Evolutionary conservation across 208 protist species (phyloP), one percentile per base, ranked within the genome.

Genomic region (Acanthamoeba sp.): DNA sequence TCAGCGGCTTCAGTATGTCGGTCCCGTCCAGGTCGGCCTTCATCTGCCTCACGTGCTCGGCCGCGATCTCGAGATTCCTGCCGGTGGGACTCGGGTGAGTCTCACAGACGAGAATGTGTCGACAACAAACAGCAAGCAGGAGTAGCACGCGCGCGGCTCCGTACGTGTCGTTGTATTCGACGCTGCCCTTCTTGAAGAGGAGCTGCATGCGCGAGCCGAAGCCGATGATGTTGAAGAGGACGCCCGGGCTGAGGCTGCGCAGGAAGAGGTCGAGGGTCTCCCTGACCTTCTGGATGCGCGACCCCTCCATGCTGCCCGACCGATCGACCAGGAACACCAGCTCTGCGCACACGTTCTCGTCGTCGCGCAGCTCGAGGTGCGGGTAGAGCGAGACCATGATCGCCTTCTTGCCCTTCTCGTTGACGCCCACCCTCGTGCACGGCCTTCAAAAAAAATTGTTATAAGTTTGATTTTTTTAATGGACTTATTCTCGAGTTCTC

Each of bases 171-270:
- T 89, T 78, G 93, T 95, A 95, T 29, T 64, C 80, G 52, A 45
- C 48, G 76, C 80, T 93, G 71, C 55, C 93, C 7, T 36, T 27
- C 42, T 62, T 62, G 80, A 88, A 71, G 12, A 95, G 84, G 12
- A 38, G 57, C 48, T 71, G 34, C 32, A 55, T 82, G 45, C 80
- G 32, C 22, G 93, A 93, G 1, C 64, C 71, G 48, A 90, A 95
- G 32, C 93, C 93, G 50, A 95, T 78, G 76, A 95, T 95, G 76
- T 95, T 95, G 76, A 95, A 95, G 12, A 32, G 36, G 3, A 24
- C 76, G 84, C 82, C 80, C 34, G 27, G 34, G 32, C 29, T 14
- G n/a, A 95, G n/a, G 50, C 36, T 59, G 18, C 93, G 64, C 32
- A 95, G 76, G 85, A 95, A 93, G 64, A 95, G 3, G 12, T 93